Evolutionary conservation across 805 yeast species (phyloP).

Genomic region (Isabelozyma pseudorhagii): DNA sequence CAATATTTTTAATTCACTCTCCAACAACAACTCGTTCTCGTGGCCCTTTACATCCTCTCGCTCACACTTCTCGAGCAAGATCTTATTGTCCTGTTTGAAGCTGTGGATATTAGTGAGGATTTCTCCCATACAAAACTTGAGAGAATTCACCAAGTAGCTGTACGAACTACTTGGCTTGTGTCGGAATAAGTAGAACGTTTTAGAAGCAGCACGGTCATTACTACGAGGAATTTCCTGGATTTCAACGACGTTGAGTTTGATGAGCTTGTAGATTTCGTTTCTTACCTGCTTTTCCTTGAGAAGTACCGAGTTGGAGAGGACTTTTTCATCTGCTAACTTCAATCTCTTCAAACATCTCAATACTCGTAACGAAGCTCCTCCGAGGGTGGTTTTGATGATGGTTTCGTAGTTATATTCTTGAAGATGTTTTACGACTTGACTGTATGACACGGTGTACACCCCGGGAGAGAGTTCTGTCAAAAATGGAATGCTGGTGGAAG

Average conservation of each 20-base stretch:
- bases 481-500: constrained; percentile 53
- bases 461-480: constrained; percentile 54
- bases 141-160: constrained; percentile 33
- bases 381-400: constrained; percentile 57
- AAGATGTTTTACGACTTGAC: constrained; percentile 43
- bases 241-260: constrained; percentile 71
- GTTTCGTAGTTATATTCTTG: constrained; percentile 54
- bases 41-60: constrained; percentile 88
- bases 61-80: constrained; percentile 73
- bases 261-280: constrained; percentile 61
- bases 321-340: constrained; percentile 80
- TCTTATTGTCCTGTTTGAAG: constrained; percentile 57
- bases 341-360: constrained; percentile 71
- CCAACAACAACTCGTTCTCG: constrained; percentile 70
- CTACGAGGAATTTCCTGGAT: constrained; percentile 93
- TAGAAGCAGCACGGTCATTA: constrained; percentile 84
- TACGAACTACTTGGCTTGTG: constrained; percentile 44
- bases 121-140: constrained; percentile 54
- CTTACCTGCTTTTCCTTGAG: constrained; percentile 77
- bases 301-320: constrained; percentile 69
- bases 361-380: constrained; percentile 65
- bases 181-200: constrained; percentile 81
- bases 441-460: constrained; percentile 61
- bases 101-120: constrained; percentile 47
- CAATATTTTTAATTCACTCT: constrained; percentile 72